Evolutionary conservation across 208 protist species (phyloP), one percentile per base, ranked within the genome.

Genomic region (Trypanosoma conorhini): DNA sequence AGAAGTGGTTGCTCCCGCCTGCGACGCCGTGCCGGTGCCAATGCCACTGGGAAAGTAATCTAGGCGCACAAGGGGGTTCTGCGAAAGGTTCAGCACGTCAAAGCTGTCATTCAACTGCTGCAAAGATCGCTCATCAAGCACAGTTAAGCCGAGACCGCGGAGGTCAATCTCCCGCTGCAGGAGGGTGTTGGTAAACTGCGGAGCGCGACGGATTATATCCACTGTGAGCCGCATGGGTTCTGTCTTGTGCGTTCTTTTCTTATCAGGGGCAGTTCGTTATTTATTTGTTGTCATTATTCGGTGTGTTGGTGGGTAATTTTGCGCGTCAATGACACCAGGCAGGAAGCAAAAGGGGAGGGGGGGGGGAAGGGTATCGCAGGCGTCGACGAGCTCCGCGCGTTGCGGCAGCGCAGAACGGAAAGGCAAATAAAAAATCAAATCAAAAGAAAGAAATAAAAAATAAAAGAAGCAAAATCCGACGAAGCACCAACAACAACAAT

Each of bases 101-200:
- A 96, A 96, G 50, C 65, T 81, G 68, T 96, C 79, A 26, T 91
- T 77, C 5, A 96, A 70, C 12, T 87, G 69, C 24, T 87, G 56
- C 22, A 96, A 79, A 3, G 84, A 68, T 50, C 78, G 70, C 68
- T 93, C 91, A 51, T 96, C 91, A 28, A 96, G 80, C 13, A 83
- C 83, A 24, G 88, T 90, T 24, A 96, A 75, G 13, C 84, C 76
- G 62, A 94, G 74, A 2, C 89, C 91, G 12, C 91, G 88, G 21
- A 96, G 79, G 62, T 96, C 91, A 33, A 96, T 84, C 60, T 96
- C 88, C 8, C 91, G 84, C 75, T 94, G 86, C 51, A 72, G 74
- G 58, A 96, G 63, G 62, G 88, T 85, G 64, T 96, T 96, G 4
- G 81, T 93, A 60, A 96, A 91, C 79, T 96, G 91, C 48, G 91